These are phyloP conservation scores for Dictyostelium gargantuum DNA, from an alignment of 208 protist species.

Conservation along the genomic window DNA sequence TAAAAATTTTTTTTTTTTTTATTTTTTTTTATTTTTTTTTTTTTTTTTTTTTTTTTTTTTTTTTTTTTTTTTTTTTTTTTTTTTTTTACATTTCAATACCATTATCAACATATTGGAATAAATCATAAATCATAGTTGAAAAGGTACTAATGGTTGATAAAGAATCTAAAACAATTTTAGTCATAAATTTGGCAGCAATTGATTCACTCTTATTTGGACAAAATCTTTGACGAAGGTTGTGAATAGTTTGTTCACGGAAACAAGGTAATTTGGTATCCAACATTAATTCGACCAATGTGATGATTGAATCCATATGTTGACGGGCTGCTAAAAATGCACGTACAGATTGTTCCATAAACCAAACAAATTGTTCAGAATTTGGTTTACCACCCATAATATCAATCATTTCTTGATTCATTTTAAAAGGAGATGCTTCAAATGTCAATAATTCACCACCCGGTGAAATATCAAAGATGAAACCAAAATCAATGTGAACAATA, in stretches of 20 bases:
- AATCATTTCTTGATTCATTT: slow-evolving; percentile 87
- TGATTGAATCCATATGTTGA: slow-evolving; percentile 71
- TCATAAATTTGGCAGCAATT: slow-evolving; percentile 63
- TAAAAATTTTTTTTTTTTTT: too few species aligned
- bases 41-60: background rate
- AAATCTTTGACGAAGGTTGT: slow-evolving; percentile 58
- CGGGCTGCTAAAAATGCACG: slow-evolving; percentile 76
- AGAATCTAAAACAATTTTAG: slow-evolving; percentile 34
- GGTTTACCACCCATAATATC: slow-evolving; percentile 83
- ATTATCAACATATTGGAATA: slow-evolving; percentile 71
- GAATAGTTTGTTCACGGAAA: slow-evolving; percentile 69
- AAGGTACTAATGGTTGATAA: slow-evolving; percentile 51
- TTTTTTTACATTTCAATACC: slow-evolving; percentile 66
- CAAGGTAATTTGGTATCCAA: slow-evolving; percentile 78
- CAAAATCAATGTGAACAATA: slow-evolving; percentile 88
- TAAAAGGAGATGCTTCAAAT: slow-evolving; percentile 89
- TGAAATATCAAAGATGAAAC: slow-evolving; percentile 89
- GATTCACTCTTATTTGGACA: slow-evolving; percentile 45
- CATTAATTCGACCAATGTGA: slow-evolving; percentile 77
- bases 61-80: background rate
- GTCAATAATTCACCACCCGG: slow-evolving; percentile 85
- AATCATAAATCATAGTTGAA: slow-evolving; percentile 58
- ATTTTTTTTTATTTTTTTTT: background rate
- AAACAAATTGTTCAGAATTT: slow-evolving; percentile 72
- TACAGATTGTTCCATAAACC: slow-evolving; percentile 77